Percentiles rank a stretch among this genome's conserved stretches.
phyloP scores from a whole-genome alignment of 352 stramenopile species.

The Pythium brachiatum region DNA sequence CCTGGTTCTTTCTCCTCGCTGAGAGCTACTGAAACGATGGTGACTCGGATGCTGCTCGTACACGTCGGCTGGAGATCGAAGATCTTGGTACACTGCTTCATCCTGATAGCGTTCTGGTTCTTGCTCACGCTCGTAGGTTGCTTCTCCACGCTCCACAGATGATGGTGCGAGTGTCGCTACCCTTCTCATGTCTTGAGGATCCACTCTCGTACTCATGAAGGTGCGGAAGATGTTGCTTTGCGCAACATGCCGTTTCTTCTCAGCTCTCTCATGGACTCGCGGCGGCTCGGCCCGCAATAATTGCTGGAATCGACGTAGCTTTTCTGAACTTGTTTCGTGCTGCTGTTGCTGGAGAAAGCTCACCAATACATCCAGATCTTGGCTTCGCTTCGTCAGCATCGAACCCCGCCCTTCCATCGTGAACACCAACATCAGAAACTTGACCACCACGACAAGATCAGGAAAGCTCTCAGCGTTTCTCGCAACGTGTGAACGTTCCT shows the following conservation, averaged over 20 bases:
- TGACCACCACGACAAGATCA: constrained; percentile 41
- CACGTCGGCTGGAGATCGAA: no score
- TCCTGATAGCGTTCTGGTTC: no score
- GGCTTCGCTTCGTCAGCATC: constrained; percentile 50
- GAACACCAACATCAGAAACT: constrained; percentile 79
- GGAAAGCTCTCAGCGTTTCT: constrained; percentile 1
- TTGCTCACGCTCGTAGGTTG: no score
- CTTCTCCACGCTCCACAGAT: no score
- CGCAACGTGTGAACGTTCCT: constrained; percentile 7
- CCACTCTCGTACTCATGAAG: neutral
- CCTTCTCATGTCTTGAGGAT: neutral
- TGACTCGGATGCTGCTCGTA: no score
- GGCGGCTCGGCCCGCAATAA: constrained; percentile 29
- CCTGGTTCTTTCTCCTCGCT: neutral
- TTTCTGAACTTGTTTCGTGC: constrained; percentile 31
- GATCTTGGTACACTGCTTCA: no score
- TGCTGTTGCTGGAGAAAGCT: constrained; percentile 46
- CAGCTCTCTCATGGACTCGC: neutral
- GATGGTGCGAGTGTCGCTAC: no score
- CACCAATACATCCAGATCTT: constrained; percentile 56
- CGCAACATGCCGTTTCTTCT: neutral
- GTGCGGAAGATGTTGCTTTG: neutral
- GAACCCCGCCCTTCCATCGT: constrained; percentile 69
- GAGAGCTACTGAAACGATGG: neutral
- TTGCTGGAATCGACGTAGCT: constrained; percentile 44